Percentiles rank a stretch among this genome's conserved stretches.
Conservation (phyloP, 1,139 yeast genomes). For the Blastobotrys apis region DNA sequence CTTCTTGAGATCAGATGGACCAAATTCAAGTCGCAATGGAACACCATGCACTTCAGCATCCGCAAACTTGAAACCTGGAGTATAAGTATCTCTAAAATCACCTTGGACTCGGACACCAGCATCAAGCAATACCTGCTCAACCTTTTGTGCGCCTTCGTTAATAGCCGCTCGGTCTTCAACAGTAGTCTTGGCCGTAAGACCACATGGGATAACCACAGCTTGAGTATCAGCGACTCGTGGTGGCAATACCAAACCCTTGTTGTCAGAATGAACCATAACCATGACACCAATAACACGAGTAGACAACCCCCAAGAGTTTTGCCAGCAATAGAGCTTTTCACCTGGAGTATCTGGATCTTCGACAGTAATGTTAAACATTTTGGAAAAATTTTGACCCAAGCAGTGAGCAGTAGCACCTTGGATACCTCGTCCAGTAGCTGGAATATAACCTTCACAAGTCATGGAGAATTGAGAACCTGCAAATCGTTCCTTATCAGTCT, state of each 20-base stretch:
- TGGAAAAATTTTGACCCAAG: slow-evolving; percentile 96
- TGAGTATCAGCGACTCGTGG: slow-evolving; percentile 95
- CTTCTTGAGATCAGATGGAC: slow-evolving; percentile 88
- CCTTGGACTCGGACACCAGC: slow-evolving; percentile 65
- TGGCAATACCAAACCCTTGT: slow-evolving; percentile 96
- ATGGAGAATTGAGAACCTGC: slow-evolving; percentile 98
- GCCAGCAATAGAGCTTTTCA: slow-evolving; percentile 81
- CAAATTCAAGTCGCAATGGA: slow-evolving; percentile 89
- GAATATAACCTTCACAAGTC: slow-evolving; percentile 94
- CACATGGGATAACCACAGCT: slow-evolving; percentile 91
- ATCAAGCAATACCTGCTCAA: slow-evolving; percentile 35
- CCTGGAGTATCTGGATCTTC: slow-evolving; percentile 72
- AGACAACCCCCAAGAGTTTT: slow-evolving; percentile 98
- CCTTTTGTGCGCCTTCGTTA: slow-evolving; percentile 58
- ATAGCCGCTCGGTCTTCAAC: slow-evolving; percentile 69
- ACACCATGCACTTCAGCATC: slow-evolving; percentile 97
- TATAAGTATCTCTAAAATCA: slow-evolving; percentile 89
- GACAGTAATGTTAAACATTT: slow-evolving; percentile 93
- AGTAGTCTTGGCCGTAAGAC: slow-evolving; percentile 81
- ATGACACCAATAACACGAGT: slow-evolving; percentile 98
- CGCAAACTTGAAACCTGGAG: slow-evolving; percentile 98
- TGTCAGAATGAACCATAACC: slow-evolving; percentile 98
- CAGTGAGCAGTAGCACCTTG: slow-evolving; percentile 99
- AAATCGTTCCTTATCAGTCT: slow-evolving; percentile 96
- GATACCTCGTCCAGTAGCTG: slow-evolving; percentile 98